A percentile compares a stretch with the other conserved stretches of the same genome.
phyloP scores from a whole-genome alignment of 129 eudicot genomes.

The Glebionis coronaria region DNA sequence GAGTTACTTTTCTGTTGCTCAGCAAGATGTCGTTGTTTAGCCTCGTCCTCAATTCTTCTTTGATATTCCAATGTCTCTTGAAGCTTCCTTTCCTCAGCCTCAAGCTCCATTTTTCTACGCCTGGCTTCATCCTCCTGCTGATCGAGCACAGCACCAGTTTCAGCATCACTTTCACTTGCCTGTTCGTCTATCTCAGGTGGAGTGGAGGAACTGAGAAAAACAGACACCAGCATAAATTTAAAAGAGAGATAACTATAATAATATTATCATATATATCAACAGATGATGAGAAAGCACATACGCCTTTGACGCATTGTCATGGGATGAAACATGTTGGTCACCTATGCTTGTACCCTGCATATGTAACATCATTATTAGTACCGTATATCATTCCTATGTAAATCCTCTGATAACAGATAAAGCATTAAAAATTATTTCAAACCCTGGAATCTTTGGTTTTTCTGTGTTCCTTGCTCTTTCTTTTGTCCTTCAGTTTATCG shows the following conservation, averaged over 20 bases:
- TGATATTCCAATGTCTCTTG: conserved; percentile 97
- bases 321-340: conserved; percentile 20
- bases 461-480: conserved; percentile 64
- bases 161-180: conserved; percentile 21
- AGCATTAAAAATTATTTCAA: conserved; percentile 20
- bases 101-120: conserved; percentile 70
- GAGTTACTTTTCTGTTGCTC: conserved; percentile 54
- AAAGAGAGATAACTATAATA: background rate
- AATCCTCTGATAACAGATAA: too few species aligned
- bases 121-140: conserved; percentile 64
- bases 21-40: conserved; percentile 84
- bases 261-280: conserved; percentile 12
- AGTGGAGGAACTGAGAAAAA: conserved; percentile 34
- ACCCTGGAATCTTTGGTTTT: conserved; percentile 79
- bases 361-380: conserved; percentile 10
- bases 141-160: conserved; percentile 31
- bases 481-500: conserved; percentile 80
- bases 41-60: conserved; percentile 86
- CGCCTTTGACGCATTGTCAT: conserved; percentile 32
- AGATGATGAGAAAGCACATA: conserved; percentile 29
- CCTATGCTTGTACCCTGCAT: conserved; percentile 47
- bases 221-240: background rate
- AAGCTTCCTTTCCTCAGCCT: conserved; percentile 96
- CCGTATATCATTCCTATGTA: background rate
- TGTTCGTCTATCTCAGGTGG: conserved; percentile 37